phyloP scores from a whole-genome alignment of 371 early-diverging fungal species.

The Mortierella sp. region DNA sequence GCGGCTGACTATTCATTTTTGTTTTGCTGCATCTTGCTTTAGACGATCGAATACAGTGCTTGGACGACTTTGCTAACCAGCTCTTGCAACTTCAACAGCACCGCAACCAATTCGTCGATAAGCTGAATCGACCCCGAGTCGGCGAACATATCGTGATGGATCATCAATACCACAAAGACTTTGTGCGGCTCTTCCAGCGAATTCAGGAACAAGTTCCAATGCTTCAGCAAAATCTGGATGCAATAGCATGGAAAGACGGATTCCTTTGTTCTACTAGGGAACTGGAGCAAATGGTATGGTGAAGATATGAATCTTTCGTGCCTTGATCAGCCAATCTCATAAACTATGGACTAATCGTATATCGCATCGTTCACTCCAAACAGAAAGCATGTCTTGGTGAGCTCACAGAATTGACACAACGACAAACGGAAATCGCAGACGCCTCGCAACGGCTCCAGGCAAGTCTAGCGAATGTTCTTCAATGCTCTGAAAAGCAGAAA shows the following conservation, averaged over 20 bases:
- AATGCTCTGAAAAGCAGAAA: background rate
- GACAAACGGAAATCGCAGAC: slow-evolving; percentile 14
- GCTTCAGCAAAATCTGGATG: slow-evolving; percentile 11
- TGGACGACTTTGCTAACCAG: slow-evolving; percentile 14
- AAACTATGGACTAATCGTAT: background rate
- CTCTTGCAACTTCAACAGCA: slow-evolving; percentile 7
- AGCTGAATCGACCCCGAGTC: slow-evolving; percentile 2
- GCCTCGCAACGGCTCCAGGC: slow-evolving; percentile 16
- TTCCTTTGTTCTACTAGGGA: slow-evolving; percentile 9
- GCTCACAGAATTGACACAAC: slow-evolving; percentile 6
- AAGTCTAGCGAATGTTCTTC: slow-evolving; percentile 6
- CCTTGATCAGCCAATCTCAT: too few species aligned
- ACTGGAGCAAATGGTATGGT: slow-evolving; percentile 4
- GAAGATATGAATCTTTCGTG: background rate
- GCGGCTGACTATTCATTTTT: background rate
- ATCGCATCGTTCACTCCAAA: too few species aligned
- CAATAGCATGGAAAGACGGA: slow-evolving; percentile 17
- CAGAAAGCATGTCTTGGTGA: slow-evolving; percentile 22
- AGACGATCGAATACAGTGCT: slow-evolving; percentile 23
- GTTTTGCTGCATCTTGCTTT: background rate
- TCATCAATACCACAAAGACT: slow-evolving; percentile 21
- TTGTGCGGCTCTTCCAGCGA: slow-evolving; percentile 15
- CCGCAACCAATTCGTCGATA: slow-evolving; percentile 14
- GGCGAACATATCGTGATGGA: slow-evolving; percentile 14
- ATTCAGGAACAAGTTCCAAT: slow-evolving; percentile 19